A percentile compares a stretch with the other conserved stretches of the same genome.
phyloP scores from a whole-genome alignment of 352 stramenopile genomes.

The Phytophthora sojae region DNA sequence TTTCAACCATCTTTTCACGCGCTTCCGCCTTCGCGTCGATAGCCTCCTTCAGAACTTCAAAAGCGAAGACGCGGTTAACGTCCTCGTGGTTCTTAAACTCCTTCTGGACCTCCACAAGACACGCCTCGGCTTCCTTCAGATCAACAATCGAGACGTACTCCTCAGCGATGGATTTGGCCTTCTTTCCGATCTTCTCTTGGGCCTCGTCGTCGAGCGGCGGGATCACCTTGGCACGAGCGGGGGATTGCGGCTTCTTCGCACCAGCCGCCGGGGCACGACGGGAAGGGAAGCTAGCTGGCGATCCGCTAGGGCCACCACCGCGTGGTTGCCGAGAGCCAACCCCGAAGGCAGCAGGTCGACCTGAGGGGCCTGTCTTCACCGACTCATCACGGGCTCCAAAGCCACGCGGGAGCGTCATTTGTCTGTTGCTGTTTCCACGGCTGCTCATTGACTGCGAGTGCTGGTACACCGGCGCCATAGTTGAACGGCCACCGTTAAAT shows the following conservation, averaged over 20 bases:
- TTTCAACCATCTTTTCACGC: conserved; percentile 69
- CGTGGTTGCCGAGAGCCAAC: conserved; percentile 25
- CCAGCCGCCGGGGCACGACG: conserved; percentile 21
- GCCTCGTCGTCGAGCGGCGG: conserved; percentile 66
- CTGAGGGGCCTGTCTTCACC: conserved; percentile 64
- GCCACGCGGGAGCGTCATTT: conserved; percentile 55
- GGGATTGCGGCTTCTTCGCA: conserved; percentile 47
- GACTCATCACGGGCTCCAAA: conserved; percentile 67
- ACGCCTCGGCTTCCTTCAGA: conserved; percentile 71
- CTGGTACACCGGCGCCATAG: conserved; percentile 65
- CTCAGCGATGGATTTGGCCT: conserved; percentile 79
- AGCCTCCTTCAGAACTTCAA: conserved; percentile 63
- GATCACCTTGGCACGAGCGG: conserved; percentile 34
- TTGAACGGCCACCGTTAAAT: conserved; percentile 52
- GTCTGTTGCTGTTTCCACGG: conserved; percentile 46
- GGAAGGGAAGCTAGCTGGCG: conserved; percentile 43
- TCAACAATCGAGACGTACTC: conserved; percentile 84
- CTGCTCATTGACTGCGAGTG: conserved; percentile 61
- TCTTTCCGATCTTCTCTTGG: conserved; percentile 76
- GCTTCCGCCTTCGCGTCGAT: conserved; percentile 71
- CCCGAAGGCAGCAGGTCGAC: conserved; percentile 60
- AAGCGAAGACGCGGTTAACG: conserved; percentile 62
- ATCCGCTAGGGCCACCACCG: conserved; percentile 31
- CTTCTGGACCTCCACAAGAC: conserved; percentile 69
- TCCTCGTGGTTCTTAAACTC: conserved; percentile 71